Evolutionary conservation across 2,329 filamentous ascomycete species (phyloP), one percentile per base, ranked within the genome.

Genomic region (Talaromyces rugulosus): DNA sequence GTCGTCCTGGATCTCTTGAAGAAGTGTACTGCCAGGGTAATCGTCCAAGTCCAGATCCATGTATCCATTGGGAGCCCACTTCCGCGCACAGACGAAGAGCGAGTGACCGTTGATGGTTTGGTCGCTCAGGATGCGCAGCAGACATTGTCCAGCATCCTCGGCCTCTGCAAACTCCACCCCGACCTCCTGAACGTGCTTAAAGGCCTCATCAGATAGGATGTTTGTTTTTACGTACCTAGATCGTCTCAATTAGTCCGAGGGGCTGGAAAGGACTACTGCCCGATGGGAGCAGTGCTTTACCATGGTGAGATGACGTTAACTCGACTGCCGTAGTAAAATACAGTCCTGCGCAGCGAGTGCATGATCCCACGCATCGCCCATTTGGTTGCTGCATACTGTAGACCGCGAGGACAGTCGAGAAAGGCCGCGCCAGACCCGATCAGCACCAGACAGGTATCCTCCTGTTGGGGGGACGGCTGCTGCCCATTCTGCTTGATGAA

Each of bases 281-380:
- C 2, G 23, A 23, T 23, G 23, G 23, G 23, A 23, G 23, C 23
- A 23, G 23, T 23, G 23, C 23, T 23, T 40, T 63, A 76, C 75
- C 74, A 77, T 3, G 76, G 75, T 4, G 72, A 73, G 42, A 77
- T 74, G 30, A 74, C 63, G 56, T 75, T 76, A 3, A 78, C 70
- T 0, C 77, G 70, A 59, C 71, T 74, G 3, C 74, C 68, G 40
- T 75, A 68, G 47, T 70, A 68, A 59, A 68, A 72, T 4, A 70
- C 64, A 5, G 72, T 75, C 30, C 70, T 65, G 42, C 75, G 62
- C 50, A 78, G 61, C 11, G 70, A 67, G 62, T 72, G 72, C 71
- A 78, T 74, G n/a, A 78, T 71, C 1, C 75, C 74, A 53, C 76
- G 68, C 58, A 74, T 68, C 4, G 68, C 75, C 67, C 73, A 78